phyloP scores from a whole-genome alignment of 257 asterid species.

The Nicotiana knightiana region DNA sequence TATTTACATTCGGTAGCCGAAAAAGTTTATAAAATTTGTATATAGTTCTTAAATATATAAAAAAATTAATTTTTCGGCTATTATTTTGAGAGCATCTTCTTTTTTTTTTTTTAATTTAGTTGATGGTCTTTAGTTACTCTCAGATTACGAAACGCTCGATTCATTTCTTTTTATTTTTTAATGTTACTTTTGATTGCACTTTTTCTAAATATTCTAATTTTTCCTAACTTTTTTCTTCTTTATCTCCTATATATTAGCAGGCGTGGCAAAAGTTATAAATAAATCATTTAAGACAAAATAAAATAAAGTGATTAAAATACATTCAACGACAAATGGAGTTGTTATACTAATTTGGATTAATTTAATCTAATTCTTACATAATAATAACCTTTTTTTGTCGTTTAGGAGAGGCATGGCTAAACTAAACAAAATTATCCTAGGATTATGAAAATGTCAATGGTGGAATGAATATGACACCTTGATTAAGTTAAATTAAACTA shows the following conservation, averaged over 20 bases:
- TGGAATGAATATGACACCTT: slow-evolving; percentile 9
- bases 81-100: too few relatives aligned
- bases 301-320: not conserved
- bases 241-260: not conserved
- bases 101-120: not conserved
- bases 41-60: too few relatives aligned
- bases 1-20: too few relatives aligned
- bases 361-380: not conserved
- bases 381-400: not conserved
- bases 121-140: not conserved
- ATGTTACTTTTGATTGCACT: not conserved
- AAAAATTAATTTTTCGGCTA: too few relatives aligned
- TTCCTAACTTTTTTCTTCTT: not conserved
- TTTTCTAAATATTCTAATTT: not conserved
- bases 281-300: not conserved
- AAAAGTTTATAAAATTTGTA: too few relatives aligned
- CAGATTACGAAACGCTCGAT: not conserved
- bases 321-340: slow-evolving; percentile 23
- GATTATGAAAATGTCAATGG: slow-evolving; percentile 23
- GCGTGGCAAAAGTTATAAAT: not conserved
- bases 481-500: not conserved
- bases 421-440: slow-evolving; percentile 32
- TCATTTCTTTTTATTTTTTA: not conserved
- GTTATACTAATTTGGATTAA: slow-evolving; percentile 18
- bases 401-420: slow-evolving; percentile 9